Evolutionary conservation across 2,329 filamentous ascomycete species (phyloP), one percentile per base, ranked within the genome.

Genomic region (Microdochium trichocladiopsis): DNA sequence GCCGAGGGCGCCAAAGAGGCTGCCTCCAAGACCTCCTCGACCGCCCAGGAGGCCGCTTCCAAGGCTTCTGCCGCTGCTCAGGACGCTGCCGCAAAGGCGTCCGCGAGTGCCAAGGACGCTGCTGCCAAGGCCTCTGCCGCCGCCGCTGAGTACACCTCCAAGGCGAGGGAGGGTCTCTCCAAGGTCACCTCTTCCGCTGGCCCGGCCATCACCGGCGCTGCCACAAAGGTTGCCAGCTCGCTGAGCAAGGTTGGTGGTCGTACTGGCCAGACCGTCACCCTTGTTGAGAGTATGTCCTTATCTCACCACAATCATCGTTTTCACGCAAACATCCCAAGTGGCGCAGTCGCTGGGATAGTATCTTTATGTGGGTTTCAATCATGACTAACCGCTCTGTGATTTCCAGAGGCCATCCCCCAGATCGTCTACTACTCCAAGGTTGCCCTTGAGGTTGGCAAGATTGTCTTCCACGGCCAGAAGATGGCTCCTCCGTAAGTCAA

Each of bases 401-500:
- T 50, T 56, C 51, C 67, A 96, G 93, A 85, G 72, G 80, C 94
- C 76, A 83, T 92, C 61, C 94, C 94, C 62, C 85, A 86, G 57
- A 86, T 91, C 58, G 69, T 95, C 69, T 96, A 96, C 83, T 99
- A 97, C 80, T 85, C 87, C 66, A 88, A 85, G 71, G 93, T 97
- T 67, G 88, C 80, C 63, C 75, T 92, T 59, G 94, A 99, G 79
- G 79, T 97, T 55, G 82, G 81, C 69, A 95, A 89, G 81, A 80
- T 96, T 61, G 83, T 97, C 61, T 90, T 91, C 78, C 83, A 84
- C 64, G 86, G 84, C 71, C 91, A 93, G 74, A 89, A 88, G 77
- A 96, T 99, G 91, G 78, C 80, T 68, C 91, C 90, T 74, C 94
- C 94, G 94, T 99, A 88, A 84, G 92, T 78, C 45, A n/a, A 18